Evolutionary conservation across 768 basidiomycete genomes (phyloP).

Genomic region (Clitopilus passeckerianus): DNA sequence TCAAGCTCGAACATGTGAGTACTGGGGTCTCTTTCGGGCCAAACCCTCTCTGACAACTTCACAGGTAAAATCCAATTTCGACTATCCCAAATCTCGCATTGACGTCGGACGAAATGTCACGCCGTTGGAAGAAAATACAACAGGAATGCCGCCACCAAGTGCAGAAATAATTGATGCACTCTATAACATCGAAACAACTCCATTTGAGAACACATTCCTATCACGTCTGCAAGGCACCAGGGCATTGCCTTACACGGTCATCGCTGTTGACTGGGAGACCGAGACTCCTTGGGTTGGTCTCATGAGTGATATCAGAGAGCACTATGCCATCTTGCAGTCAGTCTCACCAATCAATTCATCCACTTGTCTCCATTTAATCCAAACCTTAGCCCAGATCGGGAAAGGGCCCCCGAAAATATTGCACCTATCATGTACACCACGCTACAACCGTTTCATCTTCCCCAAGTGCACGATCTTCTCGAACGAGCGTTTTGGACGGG

Average conservation of each 20-base stretch:
- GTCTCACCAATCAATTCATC: constrained; percentile 15
- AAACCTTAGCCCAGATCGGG: constrained; percentile 47
- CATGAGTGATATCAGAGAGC: constrained; percentile 67
- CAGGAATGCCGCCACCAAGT: constrained; percentile 23
- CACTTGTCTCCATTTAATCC: background rate
- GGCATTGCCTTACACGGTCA: constrained; percentile 23
- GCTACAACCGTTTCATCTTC: constrained; percentile 53
- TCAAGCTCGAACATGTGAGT: constrained; percentile 40
- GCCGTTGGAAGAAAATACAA: constrained; percentile 15
- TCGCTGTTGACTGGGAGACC: constrained; percentile 72
- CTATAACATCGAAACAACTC: constrained; percentile 53
- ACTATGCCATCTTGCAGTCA: constrained; percentile 59
- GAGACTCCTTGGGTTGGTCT: constrained; percentile 69
- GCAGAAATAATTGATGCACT: constrained; percentile 45
- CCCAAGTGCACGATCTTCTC: constrained; percentile 70
- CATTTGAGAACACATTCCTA: constrained; percentile 60
- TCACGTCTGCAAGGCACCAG: constrained; percentile 53
- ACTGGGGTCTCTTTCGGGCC: background rate
- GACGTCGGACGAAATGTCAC: constrained; percentile 20
- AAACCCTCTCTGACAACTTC: constrained; percentile 2
- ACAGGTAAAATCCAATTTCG: constrained; percentile 19
- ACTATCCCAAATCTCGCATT: background rate
- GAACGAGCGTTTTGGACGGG: constrained; percentile 71
- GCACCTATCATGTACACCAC: constrained; percentile 62
- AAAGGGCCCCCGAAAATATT: constrained; percentile 30